Percentiles rank a stretch among this genome's conserved stretches.
These are phyloP conservation scores for Myxozyma nipponensis DNA, from an alignment of 805 yeast genomes.

Conservation along the genomic window DNA sequence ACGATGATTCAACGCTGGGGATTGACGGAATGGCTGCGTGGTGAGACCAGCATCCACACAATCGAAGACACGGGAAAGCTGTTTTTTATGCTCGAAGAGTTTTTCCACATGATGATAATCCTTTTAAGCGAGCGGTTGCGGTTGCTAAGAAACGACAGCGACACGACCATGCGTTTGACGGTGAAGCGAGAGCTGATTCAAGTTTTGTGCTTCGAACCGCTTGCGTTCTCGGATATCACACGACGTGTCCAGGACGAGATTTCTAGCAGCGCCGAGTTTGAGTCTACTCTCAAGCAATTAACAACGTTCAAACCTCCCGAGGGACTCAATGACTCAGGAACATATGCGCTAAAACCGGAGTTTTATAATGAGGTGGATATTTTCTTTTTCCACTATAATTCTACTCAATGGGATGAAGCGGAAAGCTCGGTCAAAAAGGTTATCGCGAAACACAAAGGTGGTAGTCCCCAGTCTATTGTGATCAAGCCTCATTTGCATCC, in stretches of 20 bases:
- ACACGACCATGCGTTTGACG: conserved; percentile 41
- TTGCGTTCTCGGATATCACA: conserved; percentile 67
- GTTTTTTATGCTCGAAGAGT: conserved; percentile 74
- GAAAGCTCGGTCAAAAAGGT: conserved; percentile 56
- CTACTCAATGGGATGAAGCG: conserved; percentile 82
- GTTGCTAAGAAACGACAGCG: conserved; percentile 48
- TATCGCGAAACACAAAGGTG: conserved; percentile 41
- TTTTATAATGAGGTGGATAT: conserved; percentile 63
- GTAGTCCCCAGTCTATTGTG: conserved; percentile 48
- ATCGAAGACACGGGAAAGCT: conserved; percentile 40
- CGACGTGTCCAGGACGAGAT: conserved; percentile 72
- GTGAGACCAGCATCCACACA: conserved; percentile 43
- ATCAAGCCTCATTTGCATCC: conserved; percentile 50
- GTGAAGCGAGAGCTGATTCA: conserved; percentile 75
- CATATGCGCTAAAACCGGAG: conserved; percentile 62
- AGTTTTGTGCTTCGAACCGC: conserved; percentile 68
- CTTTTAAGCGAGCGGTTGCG: conserved; percentile 64
- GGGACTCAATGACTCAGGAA: conserved; percentile 55
- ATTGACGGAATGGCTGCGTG: conserved; percentile 50
- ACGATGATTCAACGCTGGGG: conserved; percentile 70
- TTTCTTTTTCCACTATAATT: conserved; percentile 68
- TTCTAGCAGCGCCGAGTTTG: conserved; percentile 69
- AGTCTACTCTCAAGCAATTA: conserved; percentile 50
- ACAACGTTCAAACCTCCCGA: conserved; percentile 63
- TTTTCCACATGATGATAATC: conserved; percentile 61